phyloP scores from a whole-genome alignment of 2,329 filamentous ascomycete genomes.

The Graphilbum ipis-grandicollis region DNA sequence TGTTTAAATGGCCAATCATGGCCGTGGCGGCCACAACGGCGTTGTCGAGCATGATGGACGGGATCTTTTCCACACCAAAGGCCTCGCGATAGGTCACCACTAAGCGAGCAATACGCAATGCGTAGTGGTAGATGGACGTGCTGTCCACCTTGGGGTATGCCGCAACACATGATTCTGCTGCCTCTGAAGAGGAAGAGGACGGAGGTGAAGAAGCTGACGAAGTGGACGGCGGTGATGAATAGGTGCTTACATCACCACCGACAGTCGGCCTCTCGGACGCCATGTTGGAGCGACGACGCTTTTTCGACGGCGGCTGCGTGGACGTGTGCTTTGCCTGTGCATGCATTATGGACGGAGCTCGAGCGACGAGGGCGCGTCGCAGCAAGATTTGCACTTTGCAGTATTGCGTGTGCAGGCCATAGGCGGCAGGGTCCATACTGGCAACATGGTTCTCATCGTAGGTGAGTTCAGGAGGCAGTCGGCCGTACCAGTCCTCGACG shows the following conservation, averaged over 20 bases:
- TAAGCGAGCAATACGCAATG: conserved; percentile 2
- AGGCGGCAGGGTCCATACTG: conserved; percentile 3
- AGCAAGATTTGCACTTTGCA: conserved; percentile 5
- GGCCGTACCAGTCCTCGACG: conserved; percentile 3
- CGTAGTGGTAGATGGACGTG: conserved; percentile 2
- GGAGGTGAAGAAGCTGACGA: no score
- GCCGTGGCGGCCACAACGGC: conserved; percentile 3
- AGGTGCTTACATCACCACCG: no score
- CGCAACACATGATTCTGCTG: not conserved
- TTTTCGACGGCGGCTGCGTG: not conserved
- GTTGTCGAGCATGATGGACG: conserved; percentile 6
- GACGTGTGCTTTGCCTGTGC: not conserved
- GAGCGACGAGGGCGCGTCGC: not conserved
- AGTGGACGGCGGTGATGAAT: no score
- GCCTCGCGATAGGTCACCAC: conserved; percentile 4
- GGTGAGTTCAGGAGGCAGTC: conserved; percentile 1
- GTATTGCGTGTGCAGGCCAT: conserved; percentile 4
- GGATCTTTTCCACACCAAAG: conserved; percentile 4
- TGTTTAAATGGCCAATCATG: conserved; percentile 3
- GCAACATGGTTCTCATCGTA: conserved; percentile 2
- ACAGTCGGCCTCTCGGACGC: not conserved
- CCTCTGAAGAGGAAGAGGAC: no score
- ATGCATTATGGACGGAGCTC: no score
- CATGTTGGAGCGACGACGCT: not conserved
- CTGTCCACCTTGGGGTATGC: no score